Evolutionary conservation across 2,329 filamentous ascomycete species (phyloP).

Genomic region (Zymoseptoria crescenta): DNA sequence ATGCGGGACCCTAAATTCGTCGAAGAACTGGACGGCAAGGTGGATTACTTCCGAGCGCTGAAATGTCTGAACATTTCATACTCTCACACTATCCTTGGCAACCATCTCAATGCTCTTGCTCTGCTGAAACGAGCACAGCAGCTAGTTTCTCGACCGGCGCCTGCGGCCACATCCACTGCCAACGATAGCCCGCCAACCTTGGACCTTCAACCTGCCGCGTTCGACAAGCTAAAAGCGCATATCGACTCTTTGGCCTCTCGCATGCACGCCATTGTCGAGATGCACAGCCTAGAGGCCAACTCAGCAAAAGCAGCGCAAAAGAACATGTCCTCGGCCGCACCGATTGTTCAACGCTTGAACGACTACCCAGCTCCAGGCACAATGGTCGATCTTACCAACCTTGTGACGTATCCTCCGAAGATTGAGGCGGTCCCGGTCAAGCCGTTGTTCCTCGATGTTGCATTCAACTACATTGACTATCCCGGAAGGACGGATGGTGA

Average conservation of each 20-base stretch:
- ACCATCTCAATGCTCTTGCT: slow-evolving; percentile 72
- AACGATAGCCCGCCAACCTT: slow-evolving; percentile 54
- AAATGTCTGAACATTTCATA: slow-evolving; percentile 83
- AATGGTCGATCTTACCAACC: slow-evolving; percentile 62
- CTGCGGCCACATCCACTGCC: slow-evolving; percentile 16
- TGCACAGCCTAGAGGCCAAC: slow-evolving; percentile 56
- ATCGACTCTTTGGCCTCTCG: slow-evolving; percentile 68
- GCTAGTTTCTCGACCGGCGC: slow-evolving; percentile 42
- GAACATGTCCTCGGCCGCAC: slow-evolving; percentile 40
- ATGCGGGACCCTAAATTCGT: slow-evolving; percentile 73
- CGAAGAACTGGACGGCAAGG: slow-evolving; percentile 67
- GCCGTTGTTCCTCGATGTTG: slow-evolving; percentile 90
- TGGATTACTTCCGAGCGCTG: slow-evolving; percentile 77
- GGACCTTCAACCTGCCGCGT: slow-evolving; percentile 54
- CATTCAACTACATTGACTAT: slow-evolving; percentile 96
- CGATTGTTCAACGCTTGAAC: slow-evolving; percentile 66
- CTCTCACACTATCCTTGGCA: slow-evolving; percentile 68
- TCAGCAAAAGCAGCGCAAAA: slow-evolving; percentile 41
- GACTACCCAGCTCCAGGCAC: slow-evolving; percentile 61
- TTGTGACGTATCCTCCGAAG: slow-evolving; percentile 82
- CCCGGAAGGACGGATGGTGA: slow-evolving; percentile 49
- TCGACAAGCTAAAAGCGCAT: slow-evolving; percentile 51
- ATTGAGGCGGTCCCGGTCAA: slow-evolving; percentile 81
- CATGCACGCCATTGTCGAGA: slow-evolving; percentile 76
- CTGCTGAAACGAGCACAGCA: slow-evolving; percentile 66